Evolutionary conservation across 2,329 filamentous ascomycete genomes (phyloP), one percentile per base, ranked within the genome.

Genomic region (Phoma sp.): DNA sequence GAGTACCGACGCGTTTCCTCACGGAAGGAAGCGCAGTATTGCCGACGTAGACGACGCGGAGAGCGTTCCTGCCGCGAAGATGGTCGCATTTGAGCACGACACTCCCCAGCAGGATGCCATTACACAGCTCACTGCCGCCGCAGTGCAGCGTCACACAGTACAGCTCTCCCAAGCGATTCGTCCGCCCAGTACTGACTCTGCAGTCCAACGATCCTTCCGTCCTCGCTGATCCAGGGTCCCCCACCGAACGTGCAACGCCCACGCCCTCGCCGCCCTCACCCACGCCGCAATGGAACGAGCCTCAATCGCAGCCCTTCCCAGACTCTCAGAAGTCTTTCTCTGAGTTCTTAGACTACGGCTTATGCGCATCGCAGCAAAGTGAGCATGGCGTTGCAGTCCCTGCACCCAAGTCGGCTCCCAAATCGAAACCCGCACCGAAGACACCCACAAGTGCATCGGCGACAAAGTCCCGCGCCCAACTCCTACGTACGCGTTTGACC

Each of bases 401-500:
- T 35, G 40, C 51, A 11, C 48, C 59, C 14, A 48, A 45, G 13
- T 24, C 44, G n/a, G 10, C 22, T 5, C 35, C 45, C 29, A 50
- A 50, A 29, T 9, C 27, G 27, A 29, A 29, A 8, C 10, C 39
- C n/a, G 35, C 35, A 13, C 42, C 48, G 46, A 42, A 49, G 27
- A 50, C 52, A n/a, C 57, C 63, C 22, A 47, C 58, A 9, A 50
- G 52, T 25, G 35, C 53, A 24, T 41, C 47, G 13, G 42, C 52
- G 14, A 54, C 50, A 29, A 62, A 47, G 41, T 71, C 89, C 82
- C 83, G 84, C 74, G 87, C 86, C 18, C 83, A 89, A 67, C 83
- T 86, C 43, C 78, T 92, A 39, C 83, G 83, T 46, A 80, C 90
- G 8, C 83, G 89, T n/a, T 83, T 93, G 13, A 81, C 83, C 25